phyloP scores from a whole-genome alignment of 2,329 filamentous ascomycete species.

The Arthrobotrys iridis region DNA sequence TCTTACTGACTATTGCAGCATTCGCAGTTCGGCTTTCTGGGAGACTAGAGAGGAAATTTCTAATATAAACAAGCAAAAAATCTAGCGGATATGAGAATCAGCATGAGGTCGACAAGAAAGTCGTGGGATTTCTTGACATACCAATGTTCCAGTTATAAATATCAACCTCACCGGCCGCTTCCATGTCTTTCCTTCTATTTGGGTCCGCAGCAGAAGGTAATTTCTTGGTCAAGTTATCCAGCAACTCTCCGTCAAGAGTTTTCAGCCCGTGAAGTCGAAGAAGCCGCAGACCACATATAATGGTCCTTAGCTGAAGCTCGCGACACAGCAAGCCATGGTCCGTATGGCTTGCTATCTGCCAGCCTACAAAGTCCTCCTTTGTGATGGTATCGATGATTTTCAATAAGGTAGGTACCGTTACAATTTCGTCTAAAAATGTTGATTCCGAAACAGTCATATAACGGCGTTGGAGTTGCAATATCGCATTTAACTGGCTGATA shows the following conservation, averaged over 20 bases:
- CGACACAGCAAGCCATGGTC: slow-evolving; percentile 48
- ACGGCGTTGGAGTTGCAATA: slow-evolving; percentile 48
- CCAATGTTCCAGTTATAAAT: slow-evolving; percentile 54
- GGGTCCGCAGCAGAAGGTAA: slow-evolving; percentile 47
- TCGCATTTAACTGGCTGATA: slow-evolving; percentile 53
- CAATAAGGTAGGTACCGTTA: slow-evolving; percentile 46
- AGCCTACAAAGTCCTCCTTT: slow-evolving; percentile 52
- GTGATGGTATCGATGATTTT: slow-evolving; percentile 54
- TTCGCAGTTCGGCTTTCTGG: slow-evolving; percentile 52
- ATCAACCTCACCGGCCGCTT: slow-evolving; percentile 24
- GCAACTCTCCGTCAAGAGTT: slow-evolving; percentile 45
- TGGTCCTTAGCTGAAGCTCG: slow-evolving; percentile 48
- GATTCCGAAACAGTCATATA: slow-evolving; percentile 54
- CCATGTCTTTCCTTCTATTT: slow-evolving; percentile 30
- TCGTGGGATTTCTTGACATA: not conserved
- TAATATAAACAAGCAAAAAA: slow-evolving; percentile 52
- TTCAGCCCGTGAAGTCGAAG: slow-evolving; percentile 47
- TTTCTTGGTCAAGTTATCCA: slow-evolving; percentile 48
- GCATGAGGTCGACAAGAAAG: not conserved
- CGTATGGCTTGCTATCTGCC: slow-evolving; percentile 49
- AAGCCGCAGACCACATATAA: slow-evolving; percentile 40
- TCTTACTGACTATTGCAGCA: slow-evolving; percentile 50
- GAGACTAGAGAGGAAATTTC: slow-evolving; percentile 52
- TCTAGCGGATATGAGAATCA: slow-evolving; percentile 24
- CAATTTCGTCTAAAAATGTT: slow-evolving; percentile 53